Conservation (phyloP, 2,329 filamentous ascomycete species). For the Cyclaneusma minus region DNA sequence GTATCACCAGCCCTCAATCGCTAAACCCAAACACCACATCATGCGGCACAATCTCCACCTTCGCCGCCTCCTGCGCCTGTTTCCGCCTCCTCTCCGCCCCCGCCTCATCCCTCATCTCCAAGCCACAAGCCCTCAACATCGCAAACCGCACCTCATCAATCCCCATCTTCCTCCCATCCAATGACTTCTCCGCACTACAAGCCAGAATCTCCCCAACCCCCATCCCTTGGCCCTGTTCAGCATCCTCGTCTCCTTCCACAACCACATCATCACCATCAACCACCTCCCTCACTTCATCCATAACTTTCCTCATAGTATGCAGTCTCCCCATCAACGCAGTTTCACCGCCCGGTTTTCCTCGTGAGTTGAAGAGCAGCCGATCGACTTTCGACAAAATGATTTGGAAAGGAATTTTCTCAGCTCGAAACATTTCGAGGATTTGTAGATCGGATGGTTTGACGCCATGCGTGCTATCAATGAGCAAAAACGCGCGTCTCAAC, state of each 20-base stretch:
- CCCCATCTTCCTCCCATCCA: conserved; percentile 34
- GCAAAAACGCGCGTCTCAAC: conserved; percentile 41
- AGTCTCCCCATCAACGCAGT: conserved; percentile 18
- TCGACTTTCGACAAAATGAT: conserved; percentile 54
- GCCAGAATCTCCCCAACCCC: conserved; percentile 44
- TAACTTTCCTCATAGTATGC: conserved; percentile 21
- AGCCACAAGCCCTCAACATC: conserved; percentile 43
- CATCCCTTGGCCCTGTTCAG: conserved; percentile 21
- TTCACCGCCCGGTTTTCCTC: conserved; percentile 13
- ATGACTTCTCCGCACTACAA: conserved; percentile 34
- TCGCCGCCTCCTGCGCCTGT: conserved; percentile 15
- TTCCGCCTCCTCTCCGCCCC: conserved; percentile 20
- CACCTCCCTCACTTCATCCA: conserved; percentile 22
- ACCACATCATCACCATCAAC: conserved; percentile 27
- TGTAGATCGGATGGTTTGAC: conserved; percentile 43
- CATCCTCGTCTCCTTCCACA: conserved; percentile 23
- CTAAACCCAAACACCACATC: conserved; percentile 11
- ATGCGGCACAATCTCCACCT: conserved; percentile 15
- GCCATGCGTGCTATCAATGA: conserved; percentile 48
- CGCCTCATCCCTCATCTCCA: conserved; percentile 26
- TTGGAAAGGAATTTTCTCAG: conserved; percentile 44
- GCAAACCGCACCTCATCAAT: conserved; percentile 48
- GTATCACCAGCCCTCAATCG: too few species aligned
- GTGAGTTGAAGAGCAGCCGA: conserved; percentile 26
- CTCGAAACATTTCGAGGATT: conserved; percentile 37